These are phyloP conservation scores for Rhodotorula sp. DNA, from an alignment of 1,284 basidiomycete species.

Conservation along the genomic window DNA sequence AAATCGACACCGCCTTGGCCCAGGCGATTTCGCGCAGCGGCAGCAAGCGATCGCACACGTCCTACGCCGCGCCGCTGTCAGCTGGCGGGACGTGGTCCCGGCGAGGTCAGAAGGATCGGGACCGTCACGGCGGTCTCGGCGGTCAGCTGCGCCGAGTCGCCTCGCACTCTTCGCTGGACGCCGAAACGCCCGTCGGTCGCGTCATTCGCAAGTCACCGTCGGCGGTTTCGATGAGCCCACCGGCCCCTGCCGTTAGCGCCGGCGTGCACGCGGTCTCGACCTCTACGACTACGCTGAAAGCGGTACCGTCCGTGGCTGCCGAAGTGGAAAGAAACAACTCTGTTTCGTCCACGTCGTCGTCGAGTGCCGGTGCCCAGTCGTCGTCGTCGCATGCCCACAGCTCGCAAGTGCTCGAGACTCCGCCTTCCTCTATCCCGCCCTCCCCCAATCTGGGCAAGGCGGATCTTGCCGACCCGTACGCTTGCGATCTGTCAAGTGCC, in stretches of 20 bases:
- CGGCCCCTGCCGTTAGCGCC: not conserved
- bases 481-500: not conserved
- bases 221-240: not conserved
- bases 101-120: not conserved
- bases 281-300: not conserved
- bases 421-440: slow-evolving; percentile 38
- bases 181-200: not conserved
- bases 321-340: slow-evolving; percentile 41
- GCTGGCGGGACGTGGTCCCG: slow-evolving; percentile 19
- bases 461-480: slow-evolving; percentile 22
- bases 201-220: not conserved
- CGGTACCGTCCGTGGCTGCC: not conserved
- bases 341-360: slow-evolving; percentile 36
- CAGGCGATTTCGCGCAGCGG: slow-evolving; percentile 3
- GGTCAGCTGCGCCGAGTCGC: slow-evolving; percentile 21
- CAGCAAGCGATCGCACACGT: not conserved
- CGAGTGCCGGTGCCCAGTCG: slow-evolving; percentile 23
- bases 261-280: not conserved
- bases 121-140: slow-evolving; percentile 2
- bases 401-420: slow-evolving; percentile 26
- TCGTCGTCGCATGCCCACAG: slow-evolving; percentile 29
- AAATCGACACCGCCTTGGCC: slow-evolving; percentile 31
- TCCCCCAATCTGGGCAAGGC: slow-evolving; percentile 26
- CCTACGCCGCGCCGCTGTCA: slow-evolving; percentile 10
- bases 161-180: slow-evolving; percentile 26